A percentile compares a stretch with the other conserved stretches of the same genome.
Evolutionary conservation across 768 basidiomycete genomes (phyloP).

Genomic region (Pleurotus djamor): DNA sequence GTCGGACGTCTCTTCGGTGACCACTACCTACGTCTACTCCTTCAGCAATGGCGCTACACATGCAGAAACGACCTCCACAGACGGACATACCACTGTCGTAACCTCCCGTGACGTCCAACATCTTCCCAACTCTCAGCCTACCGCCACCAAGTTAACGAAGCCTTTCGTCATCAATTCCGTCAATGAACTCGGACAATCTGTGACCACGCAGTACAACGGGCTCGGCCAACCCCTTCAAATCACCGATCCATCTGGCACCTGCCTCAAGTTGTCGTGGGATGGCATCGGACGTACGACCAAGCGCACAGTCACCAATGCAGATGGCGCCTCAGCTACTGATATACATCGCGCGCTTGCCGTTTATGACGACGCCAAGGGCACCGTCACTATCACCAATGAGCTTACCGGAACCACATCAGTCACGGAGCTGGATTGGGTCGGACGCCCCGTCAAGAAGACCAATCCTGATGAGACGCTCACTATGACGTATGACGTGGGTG

Average conservation of each 20-base stretch:
- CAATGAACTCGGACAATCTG: constrained; percentile 8
- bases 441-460: background rate
- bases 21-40: background rate
- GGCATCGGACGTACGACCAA: constrained; percentile 6
- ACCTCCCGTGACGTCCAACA: constrained; percentile 2
- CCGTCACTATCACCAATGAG: constrained; percentile 1
- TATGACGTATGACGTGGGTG: background rate
- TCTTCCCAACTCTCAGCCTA: constrained; percentile 10
- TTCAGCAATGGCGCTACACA: background rate
- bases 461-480: constrained; percentile 1
- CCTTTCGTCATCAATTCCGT: constrained; percentile 8
- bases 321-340: background rate
- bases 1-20: background rate
- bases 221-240: constrained; percentile 7
- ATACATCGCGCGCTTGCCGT: background rate
- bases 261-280: constrained; percentile 8
- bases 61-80: background rate
- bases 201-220: constrained; percentile 8
- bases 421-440: background rate
- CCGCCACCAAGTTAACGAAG: constrained; percentile 6
- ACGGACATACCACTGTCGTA: background rate
- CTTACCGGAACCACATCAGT: background rate
- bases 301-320: background rate
- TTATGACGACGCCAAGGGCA: background rate
- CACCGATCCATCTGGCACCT: constrained; percentile 6